These are phyloP conservation scores for Eucalyptus marginata DNA, from an alignment of 345 rosid genomes.

Conservation along the genomic window DNA sequence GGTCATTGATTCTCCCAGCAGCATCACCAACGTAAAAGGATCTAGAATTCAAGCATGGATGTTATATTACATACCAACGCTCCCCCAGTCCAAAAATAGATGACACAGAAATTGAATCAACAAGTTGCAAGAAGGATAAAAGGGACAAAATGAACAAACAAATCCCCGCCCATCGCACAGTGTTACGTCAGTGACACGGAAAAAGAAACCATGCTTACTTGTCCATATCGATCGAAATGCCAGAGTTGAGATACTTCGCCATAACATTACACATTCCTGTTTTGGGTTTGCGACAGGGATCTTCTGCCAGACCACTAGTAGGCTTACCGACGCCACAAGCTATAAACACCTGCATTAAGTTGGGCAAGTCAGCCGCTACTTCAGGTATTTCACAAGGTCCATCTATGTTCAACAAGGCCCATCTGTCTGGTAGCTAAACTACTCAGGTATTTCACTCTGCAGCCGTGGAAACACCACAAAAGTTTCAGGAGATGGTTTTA, in stretches of 20 bases:
- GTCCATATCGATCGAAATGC: slow-evolving; percentile 66
- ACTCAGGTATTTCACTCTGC: too few species aligned
- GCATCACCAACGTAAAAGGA: slow-evolving; percentile 98
- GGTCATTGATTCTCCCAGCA: slow-evolving; percentile 75
- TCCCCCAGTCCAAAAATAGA: neutral
- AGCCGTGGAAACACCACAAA: too few species aligned
- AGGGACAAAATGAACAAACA: neutral
- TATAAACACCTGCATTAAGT: slow-evolving; percentile 58
- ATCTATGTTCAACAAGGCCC: too few species aligned
- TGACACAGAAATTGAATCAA: neutral
- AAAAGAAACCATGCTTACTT: slow-evolving; percentile 27
- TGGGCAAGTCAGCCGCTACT: neutral
- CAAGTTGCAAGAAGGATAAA: neutral
- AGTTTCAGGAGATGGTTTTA: too few species aligned
- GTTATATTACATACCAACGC: neutral
- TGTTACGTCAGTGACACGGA: neutral
- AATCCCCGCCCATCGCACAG: neutral
- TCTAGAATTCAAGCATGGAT: slow-evolving; percentile 19
- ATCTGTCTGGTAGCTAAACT: too few species aligned
- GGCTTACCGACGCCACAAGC: slow-evolving; percentile 60
- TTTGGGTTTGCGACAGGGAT: slow-evolving; percentile 76
- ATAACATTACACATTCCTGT: slow-evolving; percentile 88
- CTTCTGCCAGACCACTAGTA: slow-evolving; percentile 42
- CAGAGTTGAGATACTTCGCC: slow-evolving; percentile 83
- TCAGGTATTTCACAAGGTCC: neutral